Evolutionary conservation across 371 early-diverging fungal species (phyloP).

Genomic region (Apophysomyces sp.): DNA sequence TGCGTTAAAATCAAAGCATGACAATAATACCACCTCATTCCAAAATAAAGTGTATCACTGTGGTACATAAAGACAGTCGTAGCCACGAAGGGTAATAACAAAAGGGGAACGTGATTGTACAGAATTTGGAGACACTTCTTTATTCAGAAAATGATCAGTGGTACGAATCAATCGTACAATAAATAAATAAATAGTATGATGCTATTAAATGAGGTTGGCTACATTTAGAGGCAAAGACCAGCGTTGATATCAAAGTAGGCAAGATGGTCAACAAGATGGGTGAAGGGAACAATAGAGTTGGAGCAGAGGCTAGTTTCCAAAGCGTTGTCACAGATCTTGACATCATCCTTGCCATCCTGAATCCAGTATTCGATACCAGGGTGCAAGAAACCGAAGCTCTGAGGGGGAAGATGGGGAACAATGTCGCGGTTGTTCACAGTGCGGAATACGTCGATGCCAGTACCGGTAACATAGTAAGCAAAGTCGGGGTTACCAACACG

Average conservation of each 20-base stretch:
- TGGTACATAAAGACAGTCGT: too few species aligned
- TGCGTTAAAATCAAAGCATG: too few species aligned
- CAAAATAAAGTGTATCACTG: too few species aligned
- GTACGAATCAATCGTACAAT: constrained; percentile 3
- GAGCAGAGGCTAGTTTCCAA: constrained; percentile 3
- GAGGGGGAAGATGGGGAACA: constrained; percentile 14
- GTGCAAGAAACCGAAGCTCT: constrained; percentile 14
- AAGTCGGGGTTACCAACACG: constrained; percentile 19
- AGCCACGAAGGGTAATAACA: too few species aligned
- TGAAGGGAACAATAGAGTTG: constrained; percentile 10
- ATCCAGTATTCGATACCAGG: constrained; percentile 24
- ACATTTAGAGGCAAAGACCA: constrained; percentile 11
- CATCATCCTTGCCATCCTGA: background rate
- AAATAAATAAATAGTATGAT: background rate
- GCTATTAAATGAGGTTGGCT: background rate
- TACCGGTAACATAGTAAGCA: constrained; percentile 17
- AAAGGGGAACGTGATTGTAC: background rate
- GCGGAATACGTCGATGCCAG: constrained; percentile 11
- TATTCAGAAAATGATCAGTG: background rate
- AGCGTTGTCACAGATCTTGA: constrained; percentile 4
- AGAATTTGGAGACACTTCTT: background rate
- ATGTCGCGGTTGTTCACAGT: constrained; percentile 20
- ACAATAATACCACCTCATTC: too few species aligned
- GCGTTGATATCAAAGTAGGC: constrained; percentile 16
- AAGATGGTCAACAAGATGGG: constrained; percentile 5